Evolutionary conservation across 768 basidiomycete genomes (phyloP).

Genomic region (Lentinula sp.): DNA sequence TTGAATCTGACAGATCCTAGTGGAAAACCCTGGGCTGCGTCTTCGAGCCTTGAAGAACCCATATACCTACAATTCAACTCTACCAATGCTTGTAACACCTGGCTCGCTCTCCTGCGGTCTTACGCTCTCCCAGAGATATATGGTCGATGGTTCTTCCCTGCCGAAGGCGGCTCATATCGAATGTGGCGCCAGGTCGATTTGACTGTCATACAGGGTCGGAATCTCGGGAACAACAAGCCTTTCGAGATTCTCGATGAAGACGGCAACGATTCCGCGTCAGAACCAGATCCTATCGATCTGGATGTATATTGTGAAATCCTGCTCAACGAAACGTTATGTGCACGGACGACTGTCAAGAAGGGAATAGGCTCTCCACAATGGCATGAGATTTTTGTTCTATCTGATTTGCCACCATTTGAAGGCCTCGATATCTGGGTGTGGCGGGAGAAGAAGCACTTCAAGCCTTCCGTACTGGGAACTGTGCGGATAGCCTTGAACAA

Average conservation of each 20-base stretch:
- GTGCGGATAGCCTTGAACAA: conserved; percentile 60
- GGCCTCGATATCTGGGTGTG: conserved; percentile 62
- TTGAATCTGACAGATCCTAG: conserved; percentile 23
- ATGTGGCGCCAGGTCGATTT: conserved; percentile 85
- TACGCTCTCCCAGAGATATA: conserved; percentile 80
- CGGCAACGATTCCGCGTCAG: conserved; percentile 26
- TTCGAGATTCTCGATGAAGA: conserved; percentile 19
- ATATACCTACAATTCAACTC: conserved; percentile 71
- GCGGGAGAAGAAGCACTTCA: conserved; percentile 60
- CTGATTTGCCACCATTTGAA: conserved; percentile 76
- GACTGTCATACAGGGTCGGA: conserved; percentile 66
- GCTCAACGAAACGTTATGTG: conserved; percentile 59
- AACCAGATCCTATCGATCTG: conserved; percentile 51
- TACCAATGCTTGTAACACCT: conserved; percentile 58
- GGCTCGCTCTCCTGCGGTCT: conserved; percentile 76
- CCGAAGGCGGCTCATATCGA: conserved; percentile 73
- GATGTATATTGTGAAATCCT: conserved; percentile 79
- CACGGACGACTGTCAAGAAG: conserved; percentile 69
- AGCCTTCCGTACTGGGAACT: conserved; percentile 51
- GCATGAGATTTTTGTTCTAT: conserved; percentile 73
- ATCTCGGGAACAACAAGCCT: conserved; percentile 50
- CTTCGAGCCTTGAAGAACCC: conserved; percentile 43
- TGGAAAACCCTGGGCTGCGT: conserved; percentile 52
- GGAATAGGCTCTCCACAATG: conserved; percentile 66
- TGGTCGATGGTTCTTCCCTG: conserved; percentile 46